Evolutionary conservation across 2,329 filamentous ascomycete genomes (phyloP), one percentile per base, ranked within the genome.

Genomic region (Cladosporium sp.): DNA sequence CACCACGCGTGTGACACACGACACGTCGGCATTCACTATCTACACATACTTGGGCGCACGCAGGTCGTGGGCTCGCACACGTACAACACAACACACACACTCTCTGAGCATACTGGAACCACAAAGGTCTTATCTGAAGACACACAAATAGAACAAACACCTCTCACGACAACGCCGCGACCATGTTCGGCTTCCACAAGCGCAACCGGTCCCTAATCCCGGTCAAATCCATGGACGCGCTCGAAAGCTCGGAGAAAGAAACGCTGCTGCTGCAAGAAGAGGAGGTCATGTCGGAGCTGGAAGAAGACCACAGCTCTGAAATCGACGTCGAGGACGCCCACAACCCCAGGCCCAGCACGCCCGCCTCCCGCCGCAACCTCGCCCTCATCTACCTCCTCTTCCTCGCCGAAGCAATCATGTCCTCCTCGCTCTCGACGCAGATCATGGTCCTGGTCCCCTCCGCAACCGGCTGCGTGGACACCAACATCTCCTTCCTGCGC

Each of bases 361-460:
- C 49, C 7, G 48, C 50, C 38, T 49, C 55, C 44, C 54, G 44
- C 28, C 55, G 58, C 22, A 63, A 75, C 55, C 54, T 74, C 58
- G 64, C 63, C 49, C 64, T 76, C 56, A 71, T 76, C 43, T 75
- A 74, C 58, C 61, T 74, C 22, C 59, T 76, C 22, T 74, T 75
- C 53, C 65, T 77, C n/a, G 73, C 73, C 6, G 74, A 76, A 64
- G 73, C 73, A 66, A 74, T 76, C 59, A 74, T 76, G 70, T 70
- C 73, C 22, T 73, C 74, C n/a, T 74, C 71, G 49, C 67, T 76
- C 6, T 72, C 74, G 45, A 69, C 73, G 11, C 73, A 75, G 54
- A 69, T 76, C 37, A 70, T 72, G 55, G 71, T 75, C 63, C 67
- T 76, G 14, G 63, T 74, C 22, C 68, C 70, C 3, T 70, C 71